phyloP scores from a whole-genome alignment of 108 stramenopile genomes.

The Hondaea fermentalgiana region DNA sequence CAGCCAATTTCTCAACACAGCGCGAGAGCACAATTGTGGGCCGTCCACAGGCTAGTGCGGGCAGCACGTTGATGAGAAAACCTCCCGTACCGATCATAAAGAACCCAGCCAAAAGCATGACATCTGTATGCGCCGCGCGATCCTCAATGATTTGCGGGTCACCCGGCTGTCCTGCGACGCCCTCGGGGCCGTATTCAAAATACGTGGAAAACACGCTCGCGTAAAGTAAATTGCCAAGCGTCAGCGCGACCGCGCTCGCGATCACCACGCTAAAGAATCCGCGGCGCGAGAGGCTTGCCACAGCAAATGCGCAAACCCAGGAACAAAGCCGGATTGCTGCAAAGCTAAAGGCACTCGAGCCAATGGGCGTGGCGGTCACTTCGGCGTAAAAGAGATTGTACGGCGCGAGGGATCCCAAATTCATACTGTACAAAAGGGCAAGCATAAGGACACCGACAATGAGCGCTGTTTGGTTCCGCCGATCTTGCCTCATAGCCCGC shows the following conservation, averaged over 20 bases:
- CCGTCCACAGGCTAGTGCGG: not conserved
- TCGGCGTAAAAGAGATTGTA: not conserved
- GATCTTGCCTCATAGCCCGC: too few species aligned
- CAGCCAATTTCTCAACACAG: not conserved
- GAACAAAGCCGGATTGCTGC: not conserved
- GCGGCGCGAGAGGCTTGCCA: not conserved
- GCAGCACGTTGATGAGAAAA: not conserved
- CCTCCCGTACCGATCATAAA: not conserved
- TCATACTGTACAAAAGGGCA: not conserved
- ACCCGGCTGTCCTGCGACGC: not conserved
- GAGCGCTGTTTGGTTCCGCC: not conserved
- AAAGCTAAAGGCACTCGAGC: not conserved
- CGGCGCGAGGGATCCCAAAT: not conserved
- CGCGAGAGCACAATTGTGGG: not conserved
- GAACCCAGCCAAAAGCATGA: not conserved
- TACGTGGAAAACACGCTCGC: not conserved
- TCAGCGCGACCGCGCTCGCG: not conserved
- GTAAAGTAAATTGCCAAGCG: not conserved
- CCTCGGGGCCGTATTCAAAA: not conserved
- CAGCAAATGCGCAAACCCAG: not conserved
- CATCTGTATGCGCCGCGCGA: not conserved
- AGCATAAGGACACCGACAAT: not conserved
- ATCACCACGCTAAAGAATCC: not conserved
- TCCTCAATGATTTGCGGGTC: not conserved
- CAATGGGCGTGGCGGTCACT: not conserved